Evolutionary conservation across 2,329 filamentous ascomycete species (phyloP).

Genomic region (Coniella lustricola): DNA sequence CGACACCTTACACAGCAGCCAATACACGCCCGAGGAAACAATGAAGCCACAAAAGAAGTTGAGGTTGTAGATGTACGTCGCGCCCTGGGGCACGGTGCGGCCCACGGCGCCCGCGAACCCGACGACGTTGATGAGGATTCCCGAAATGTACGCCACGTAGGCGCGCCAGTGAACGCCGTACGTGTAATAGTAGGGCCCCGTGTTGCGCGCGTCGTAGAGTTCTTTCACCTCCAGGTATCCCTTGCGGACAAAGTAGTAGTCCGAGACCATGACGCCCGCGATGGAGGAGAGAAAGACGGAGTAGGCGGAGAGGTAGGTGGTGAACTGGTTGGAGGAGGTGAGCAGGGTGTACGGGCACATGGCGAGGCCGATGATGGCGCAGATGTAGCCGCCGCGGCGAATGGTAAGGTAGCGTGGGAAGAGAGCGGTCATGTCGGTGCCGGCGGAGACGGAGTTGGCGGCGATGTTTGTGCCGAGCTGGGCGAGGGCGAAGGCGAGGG

Average conservation of each 20-base stretch:
- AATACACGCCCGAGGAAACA: conserved; percentile 62
- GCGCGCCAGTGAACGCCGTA: conserved; percentile 75
- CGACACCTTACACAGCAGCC: conserved; percentile 56
- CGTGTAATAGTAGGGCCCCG: conserved; percentile 66
- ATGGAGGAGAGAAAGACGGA: conserved; percentile 92
- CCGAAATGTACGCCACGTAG: conserved; percentile 73
- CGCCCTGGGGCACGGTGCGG: conserved; percentile 62
- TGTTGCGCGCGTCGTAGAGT: conserved; percentile 65
- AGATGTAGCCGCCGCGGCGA: conserved; percentile 79
- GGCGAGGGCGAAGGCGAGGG: conserved; percentile 64
- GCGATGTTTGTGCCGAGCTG: conserved; percentile 84
- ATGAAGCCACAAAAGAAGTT: conserved; percentile 87
- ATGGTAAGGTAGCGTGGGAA: conserved; percentile 77
- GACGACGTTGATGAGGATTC: conserved; percentile 85
- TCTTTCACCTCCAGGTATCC: conserved; percentile 74
- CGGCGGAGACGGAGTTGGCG: conserved; percentile 77
- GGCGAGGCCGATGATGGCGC: conserved; percentile 68
- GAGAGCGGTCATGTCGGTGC: conserved; percentile 75
- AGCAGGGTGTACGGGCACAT: conserved; percentile 87
- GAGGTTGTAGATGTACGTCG: conserved; percentile 79
- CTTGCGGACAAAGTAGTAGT: conserved; percentile 80
- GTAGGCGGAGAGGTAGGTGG: conserved; percentile 85
- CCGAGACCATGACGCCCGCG: conserved; percentile 80
- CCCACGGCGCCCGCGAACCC: conserved; percentile 83
- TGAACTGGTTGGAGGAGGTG: conserved; percentile 71